These are phyloP conservation scores for Zymoseptoria pseudotritici DNA, from an alignment of 2,329 filamentous ascomycete species.

Conservation along the genomic window DNA sequence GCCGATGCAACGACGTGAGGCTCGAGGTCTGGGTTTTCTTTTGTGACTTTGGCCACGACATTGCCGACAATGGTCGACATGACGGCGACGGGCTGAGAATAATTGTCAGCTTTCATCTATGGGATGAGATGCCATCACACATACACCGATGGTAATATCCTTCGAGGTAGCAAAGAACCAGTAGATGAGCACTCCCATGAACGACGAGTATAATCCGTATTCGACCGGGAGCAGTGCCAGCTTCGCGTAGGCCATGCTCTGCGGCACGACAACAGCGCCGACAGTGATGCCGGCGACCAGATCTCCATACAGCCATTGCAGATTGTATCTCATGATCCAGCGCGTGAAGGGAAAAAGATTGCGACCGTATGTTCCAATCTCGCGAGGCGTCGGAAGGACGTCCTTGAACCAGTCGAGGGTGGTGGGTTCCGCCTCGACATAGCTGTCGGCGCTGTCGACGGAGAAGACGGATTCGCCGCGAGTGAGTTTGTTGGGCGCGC, in stretches of 20 bases:
- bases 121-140: constrained; percentile 28
- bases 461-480: constrained; percentile 76
- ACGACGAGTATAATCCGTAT: constrained; percentile 88
- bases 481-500: constrained; percentile 47
- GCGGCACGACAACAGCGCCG: constrained; percentile 80
- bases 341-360: constrained; percentile 78
- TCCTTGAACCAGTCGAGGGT: constrained; percentile 63
- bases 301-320: constrained; percentile 83
- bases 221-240: constrained; percentile 73
- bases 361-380: constrained; percentile 54
- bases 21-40: constrained; percentile 50
- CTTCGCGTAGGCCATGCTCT: constrained; percentile 90
- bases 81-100: constrained; percentile 75
- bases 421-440: constrained; percentile 75
- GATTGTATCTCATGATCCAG: constrained; percentile 88
- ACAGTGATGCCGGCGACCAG: constrained; percentile 76
- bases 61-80: constrained; percentile 86
- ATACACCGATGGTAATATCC: constrained; percentile 90
- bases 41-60: constrained; percentile 60
- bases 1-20: constrained; percentile 67
- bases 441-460: constrained; percentile 63
- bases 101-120: constrained; percentile 6
- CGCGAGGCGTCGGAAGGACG: constrained; percentile 51
- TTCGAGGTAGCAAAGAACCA: constrained; percentile 99
- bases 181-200: constrained; percentile 90